These are phyloP conservation scores for Canavalia gladiata DNA, from an alignment of 306 rosid species.

Conservation along the genomic window DNA sequence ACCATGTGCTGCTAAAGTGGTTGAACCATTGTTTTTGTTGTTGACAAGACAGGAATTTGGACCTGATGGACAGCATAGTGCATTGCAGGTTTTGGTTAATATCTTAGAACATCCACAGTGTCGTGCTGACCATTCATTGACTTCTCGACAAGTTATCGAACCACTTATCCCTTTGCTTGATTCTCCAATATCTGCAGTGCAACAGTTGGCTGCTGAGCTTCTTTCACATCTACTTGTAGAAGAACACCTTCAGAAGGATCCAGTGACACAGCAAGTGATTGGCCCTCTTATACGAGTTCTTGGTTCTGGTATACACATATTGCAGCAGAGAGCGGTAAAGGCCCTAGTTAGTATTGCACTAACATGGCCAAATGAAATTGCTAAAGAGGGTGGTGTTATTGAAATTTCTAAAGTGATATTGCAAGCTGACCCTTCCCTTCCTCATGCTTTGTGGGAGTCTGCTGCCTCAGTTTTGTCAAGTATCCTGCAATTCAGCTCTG, in stretches of 20 bases:
- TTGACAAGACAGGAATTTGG: constrained; percentile 85
- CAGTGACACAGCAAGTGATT: constrained; percentile 87
- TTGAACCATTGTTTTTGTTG: constrained; percentile 88
- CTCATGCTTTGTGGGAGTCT: constrained; percentile 98
- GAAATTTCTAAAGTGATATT: constrained; percentile 94
- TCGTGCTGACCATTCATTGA: constrained; percentile 85
- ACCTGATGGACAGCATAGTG: constrained; percentile 97
- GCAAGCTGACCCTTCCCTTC: constrained; percentile 95
- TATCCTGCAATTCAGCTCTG: constrained; percentile 97
- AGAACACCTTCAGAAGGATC: constrained; percentile 92
- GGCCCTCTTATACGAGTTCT: constrained; percentile 90
- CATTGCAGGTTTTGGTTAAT: constrained; percentile 94
- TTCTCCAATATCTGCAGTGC: constrained; percentile 91
- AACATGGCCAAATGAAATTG: constrained; percentile 97
- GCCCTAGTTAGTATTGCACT: constrained; percentile 95
- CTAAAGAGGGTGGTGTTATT: constrained; percentile 93
- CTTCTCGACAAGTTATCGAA: constrained; percentile 87
- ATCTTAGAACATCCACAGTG: constrained; percentile 96
- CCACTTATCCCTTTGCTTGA: constrained; percentile 94
- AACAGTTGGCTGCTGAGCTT: constrained; percentile 98
- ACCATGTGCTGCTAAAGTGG: constrained; percentile 89
- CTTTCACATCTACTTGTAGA: constrained; percentile 89
- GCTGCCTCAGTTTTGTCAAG: constrained; percentile 94
- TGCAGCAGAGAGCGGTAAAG: constrained; percentile 98
- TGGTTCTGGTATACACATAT: constrained; percentile 87